A percentile compares a stretch with the other conserved stretches of the same genome.
These are phyloP conservation scores for Blastocystis sp. DNA, from an alignment of 352 stramenopile species.

Conservation along the genomic window DNA sequence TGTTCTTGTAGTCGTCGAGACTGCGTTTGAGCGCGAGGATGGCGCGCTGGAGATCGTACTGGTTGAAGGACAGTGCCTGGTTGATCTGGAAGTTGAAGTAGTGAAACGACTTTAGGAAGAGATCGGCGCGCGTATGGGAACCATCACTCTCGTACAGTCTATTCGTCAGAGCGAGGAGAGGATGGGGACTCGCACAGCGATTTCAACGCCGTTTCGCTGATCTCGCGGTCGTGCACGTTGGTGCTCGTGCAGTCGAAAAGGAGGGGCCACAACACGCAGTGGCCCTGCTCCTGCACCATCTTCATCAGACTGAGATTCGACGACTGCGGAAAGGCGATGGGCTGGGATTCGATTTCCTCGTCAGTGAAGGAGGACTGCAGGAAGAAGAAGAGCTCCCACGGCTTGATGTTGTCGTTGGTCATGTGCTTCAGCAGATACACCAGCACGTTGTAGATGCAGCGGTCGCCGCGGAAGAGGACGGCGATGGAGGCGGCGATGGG, in stretches of 20 bases:
- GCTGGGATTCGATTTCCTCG: background rate
- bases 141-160: constrained; percentile 17
- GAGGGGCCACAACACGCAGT: constrained; percentile 30
- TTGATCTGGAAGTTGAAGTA: constrained; percentile 68
- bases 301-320: constrained; percentile 5
- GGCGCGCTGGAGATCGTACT: background rate
- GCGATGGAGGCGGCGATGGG: background rate
- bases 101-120: constrained; percentile 34
- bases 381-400: constrained; percentile 44
- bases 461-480: background rate
- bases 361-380: constrained; percentile 24
- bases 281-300: constrained; percentile 25
- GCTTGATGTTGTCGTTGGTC: constrained; percentile 1
- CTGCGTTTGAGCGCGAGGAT: background rate
- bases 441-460: constrained; percentile 53
- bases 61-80: constrained; percentile 31
- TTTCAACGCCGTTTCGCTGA: constrained; percentile 28
- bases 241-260: constrained; percentile 41
- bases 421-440: constrained; percentile 59
- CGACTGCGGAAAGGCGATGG: background rate
- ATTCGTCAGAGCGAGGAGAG: background rate
- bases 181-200: constrained; percentile 7
- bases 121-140: background rate
- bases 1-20: constrained; percentile 12
- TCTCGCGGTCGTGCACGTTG: constrained; percentile 6